Percentiles rank a stretch among this genome's conserved stretches.
Conservation (phyloP, 2,329 filamentous ascomycete species). For the Pseudogymnoascus sp. region DNA sequence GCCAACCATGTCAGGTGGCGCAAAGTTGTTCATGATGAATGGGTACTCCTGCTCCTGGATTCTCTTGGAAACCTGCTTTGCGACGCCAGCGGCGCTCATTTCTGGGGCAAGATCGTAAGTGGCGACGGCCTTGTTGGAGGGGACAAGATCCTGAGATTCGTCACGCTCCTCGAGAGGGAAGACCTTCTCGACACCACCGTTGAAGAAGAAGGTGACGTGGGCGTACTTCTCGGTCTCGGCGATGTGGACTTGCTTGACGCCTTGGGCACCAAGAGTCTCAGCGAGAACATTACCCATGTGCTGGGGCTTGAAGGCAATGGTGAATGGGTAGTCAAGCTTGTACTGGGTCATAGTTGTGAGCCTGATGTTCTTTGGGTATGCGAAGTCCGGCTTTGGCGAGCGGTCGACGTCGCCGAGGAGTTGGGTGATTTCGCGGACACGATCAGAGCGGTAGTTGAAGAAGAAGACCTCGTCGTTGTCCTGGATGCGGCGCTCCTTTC, state of each 20-base stretch:
- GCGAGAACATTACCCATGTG: slow-evolving; percentile 97
- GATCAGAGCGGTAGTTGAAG: slow-evolving; percentile 99
- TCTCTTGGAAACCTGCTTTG: slow-evolving; percentile 80
- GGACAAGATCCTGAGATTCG: slow-evolving; percentile 67
- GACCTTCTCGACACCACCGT: slow-evolving; percentile 94
- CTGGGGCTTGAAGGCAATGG: slow-evolving; percentile 87
- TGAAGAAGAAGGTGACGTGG: slow-evolving; percentile 99
- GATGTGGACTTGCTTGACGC: slow-evolving; percentile 86
- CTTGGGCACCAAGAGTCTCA: slow-evolving; percentile 88
- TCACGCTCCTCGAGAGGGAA: slow-evolving; percentile 89
- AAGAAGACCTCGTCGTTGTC: slow-evolving; percentile 91
- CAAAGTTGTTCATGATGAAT: slow-evolving; percentile 99
- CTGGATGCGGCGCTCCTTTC: slow-evolving; percentile 76
- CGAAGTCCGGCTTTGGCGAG: slow-evolving; percentile 82
- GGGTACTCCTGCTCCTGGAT: slow-evolving; percentile 80
- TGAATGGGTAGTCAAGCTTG: slow-evolving; percentile 90
- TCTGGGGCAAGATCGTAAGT: slow-evolving; percentile 93
- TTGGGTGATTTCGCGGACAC: slow-evolving; percentile 92
- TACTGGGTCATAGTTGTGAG: slow-evolving; percentile 98
- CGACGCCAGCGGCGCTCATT: slow-evolving; percentile 90
- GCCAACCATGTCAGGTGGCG: slow-evolving; percentile 97
- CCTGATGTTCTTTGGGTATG: slow-evolving; percentile 79
- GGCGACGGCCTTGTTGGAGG: slow-evolving; percentile 79
- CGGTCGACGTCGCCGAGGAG: slow-evolving; percentile 87
- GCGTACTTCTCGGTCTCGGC: slow-evolving; percentile 99